Conservation (phyloP, 106 monocot species). For the Allium fistulosum region DNA sequence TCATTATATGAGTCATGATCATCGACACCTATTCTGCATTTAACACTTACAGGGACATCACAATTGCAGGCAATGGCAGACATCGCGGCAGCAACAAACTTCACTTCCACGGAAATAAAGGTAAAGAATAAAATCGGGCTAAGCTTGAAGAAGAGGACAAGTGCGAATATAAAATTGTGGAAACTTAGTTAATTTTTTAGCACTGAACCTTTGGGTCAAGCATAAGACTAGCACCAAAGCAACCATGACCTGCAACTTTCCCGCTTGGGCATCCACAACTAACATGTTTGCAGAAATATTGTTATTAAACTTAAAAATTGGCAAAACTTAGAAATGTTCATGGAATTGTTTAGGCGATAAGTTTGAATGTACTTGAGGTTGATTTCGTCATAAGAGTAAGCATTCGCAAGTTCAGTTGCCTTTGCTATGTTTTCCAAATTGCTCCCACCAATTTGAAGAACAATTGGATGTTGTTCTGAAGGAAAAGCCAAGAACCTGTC, state of each 20-base stretch:
- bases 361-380: slow-evolving; percentile 59
- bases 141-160: slow-evolving; percentile 1
- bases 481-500: slow-evolving; percentile 90
- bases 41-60: slow-evolving; percentile 89
- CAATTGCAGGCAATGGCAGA: slow-evolving; percentile 81
- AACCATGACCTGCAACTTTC: slow-evolving; percentile 98
- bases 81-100: slow-evolving; percentile 98
- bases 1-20: slow-evolving; percentile 89
- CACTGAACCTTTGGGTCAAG: slow-evolving; percentile 77
- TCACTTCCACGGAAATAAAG: slow-evolving; percentile 1
- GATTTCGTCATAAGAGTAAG: slow-evolving; percentile 83
- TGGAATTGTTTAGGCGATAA: no score
- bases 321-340: slow-evolving; percentile 1
- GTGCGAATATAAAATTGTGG: background rate
- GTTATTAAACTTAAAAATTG: background rate
- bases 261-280: slow-evolving; percentile 98
- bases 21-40: slow-evolving; percentile 98
- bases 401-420: slow-evolving; percentile 83
- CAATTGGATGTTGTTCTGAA: slow-evolving; percentile 84
- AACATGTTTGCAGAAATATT: slow-evolving; percentile 9
- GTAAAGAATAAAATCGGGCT: slow-evolving; percentile 8
- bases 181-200: background rate
- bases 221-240: slow-evolving; percentile 98
- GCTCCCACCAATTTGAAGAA: slow-evolving; percentile 97
- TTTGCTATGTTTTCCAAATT: slow-evolving; percentile 88